Conservation (phyloP, 306 rosid species). For the Arachis hypogaea region DNA sequence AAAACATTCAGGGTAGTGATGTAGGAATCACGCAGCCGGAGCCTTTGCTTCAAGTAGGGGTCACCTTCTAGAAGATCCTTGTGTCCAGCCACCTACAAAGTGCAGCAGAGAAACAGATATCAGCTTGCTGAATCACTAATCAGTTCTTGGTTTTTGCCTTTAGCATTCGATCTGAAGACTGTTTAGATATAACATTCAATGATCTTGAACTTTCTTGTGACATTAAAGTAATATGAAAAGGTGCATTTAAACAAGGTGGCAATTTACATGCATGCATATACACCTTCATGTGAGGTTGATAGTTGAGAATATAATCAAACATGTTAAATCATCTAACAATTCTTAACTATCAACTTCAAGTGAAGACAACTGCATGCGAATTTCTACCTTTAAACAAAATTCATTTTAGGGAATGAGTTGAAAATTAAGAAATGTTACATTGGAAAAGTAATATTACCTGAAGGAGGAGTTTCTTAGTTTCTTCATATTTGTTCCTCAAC, state of each 20-base stretch:
- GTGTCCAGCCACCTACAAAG: slow-evolving; percentile 84
- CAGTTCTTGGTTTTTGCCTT: background rate
- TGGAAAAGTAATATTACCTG: slow-evolving; percentile 54
- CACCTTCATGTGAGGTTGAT: no score
- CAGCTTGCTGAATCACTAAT: background rate
- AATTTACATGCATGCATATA: no score
- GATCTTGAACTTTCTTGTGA: background rate
- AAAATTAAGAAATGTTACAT: background rate
- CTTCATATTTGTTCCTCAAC: slow-evolving; percentile 72
- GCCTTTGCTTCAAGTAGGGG: slow-evolving; percentile 90
- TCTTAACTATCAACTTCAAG: no score
- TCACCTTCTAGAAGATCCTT: slow-evolving; percentile 96
- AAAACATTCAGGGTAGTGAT: slow-evolving; percentile 90
- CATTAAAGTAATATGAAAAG: no score
- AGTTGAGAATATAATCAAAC: no score
- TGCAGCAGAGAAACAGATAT: slow-evolving; percentile 30
- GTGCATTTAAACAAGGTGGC: no score
- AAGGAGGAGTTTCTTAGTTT: slow-evolving; percentile 77
- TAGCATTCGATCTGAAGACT: background rate
- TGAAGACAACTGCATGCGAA: background rate
- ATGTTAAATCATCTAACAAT: no score
- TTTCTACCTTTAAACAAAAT: background rate
- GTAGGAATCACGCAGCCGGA: slow-evolving; percentile 83
- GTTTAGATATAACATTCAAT: background rate
- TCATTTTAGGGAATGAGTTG: slow-evolving; percentile 14